A percentile compares a stretch with the other conserved stretches of the same genome.
These are phyloP conservation scores for Skeletonema tropicum DNA, from an alignment of 108 stramenopile genomes.

Conservation along the genomic window DNA sequence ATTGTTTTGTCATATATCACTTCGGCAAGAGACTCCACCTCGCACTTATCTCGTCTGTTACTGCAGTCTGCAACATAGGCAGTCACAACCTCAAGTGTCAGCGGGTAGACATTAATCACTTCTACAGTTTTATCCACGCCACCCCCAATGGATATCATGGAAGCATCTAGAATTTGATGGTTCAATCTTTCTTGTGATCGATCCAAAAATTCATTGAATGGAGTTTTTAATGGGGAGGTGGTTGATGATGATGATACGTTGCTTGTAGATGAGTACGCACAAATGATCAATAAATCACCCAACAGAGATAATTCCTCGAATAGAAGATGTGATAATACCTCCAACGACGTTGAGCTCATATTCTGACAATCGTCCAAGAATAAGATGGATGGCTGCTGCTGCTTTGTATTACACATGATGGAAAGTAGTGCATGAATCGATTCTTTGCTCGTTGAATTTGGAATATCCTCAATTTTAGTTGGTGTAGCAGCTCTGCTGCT, in stretches of 20 bases:
- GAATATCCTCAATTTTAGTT: neutral
- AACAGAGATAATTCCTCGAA: neutral
- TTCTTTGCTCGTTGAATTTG: neutral
- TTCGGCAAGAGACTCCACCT: neutral
- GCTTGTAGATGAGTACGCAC: neutral
- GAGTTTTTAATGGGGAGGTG: neutral
- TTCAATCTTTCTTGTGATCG: neutral
- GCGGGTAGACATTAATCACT: neutral
- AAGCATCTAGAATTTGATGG: neutral
- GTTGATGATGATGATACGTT: neutral
- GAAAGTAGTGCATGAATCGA: neutral
- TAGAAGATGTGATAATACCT: neutral
- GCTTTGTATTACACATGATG: neutral
- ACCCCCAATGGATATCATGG: neutral
- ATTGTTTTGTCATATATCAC: conserved; percentile 2
- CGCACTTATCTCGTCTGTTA: neutral
- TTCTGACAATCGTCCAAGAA: neutral
- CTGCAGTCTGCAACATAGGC: neutral
- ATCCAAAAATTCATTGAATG: neutral
- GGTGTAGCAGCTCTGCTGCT: neutral
- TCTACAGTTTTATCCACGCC: neutral
- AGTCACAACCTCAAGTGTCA: neutral
- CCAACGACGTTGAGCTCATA: neutral
- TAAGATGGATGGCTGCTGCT: neutral
- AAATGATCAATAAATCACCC: neutral